A percentile compares a stretch with the other conserved stretches of the same genome.
These are phyloP conservation scores for Apophysomyces sp. DNA, from an alignment of 371 early-diverging fungal genomes.

Conservation along the genomic window DNA sequence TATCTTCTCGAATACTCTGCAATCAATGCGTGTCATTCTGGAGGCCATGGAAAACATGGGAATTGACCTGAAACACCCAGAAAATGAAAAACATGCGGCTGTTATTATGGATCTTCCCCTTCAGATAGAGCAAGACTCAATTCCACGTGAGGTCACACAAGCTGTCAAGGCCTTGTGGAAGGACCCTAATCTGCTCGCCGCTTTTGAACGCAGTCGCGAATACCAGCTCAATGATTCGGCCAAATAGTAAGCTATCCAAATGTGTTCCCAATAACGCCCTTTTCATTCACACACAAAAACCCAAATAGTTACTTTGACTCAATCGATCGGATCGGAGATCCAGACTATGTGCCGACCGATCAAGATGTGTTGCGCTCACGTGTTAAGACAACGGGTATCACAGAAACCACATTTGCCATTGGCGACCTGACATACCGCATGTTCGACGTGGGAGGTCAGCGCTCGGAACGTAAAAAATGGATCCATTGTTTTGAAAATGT, in stretches of 20 bases:
- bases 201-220: constrained; percentile 78
- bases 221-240: constrained; percentile 91
- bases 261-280: no score
- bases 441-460: constrained; percentile 94
- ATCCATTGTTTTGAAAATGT: constrained; percentile 93
- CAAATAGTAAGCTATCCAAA: constrained; percentile 67
- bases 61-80: constrained; percentile 60
- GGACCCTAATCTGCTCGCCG: constrained; percentile 76
- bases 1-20: constrained; percentile 91
- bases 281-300: not conserved
- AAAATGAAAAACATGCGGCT: constrained; percentile 60
- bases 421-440: constrained; percentile 84
- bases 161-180: constrained; percentile 81
- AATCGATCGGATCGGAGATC: constrained; percentile 81
- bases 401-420: constrained; percentile 82
- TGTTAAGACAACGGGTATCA: constrained; percentile 85
- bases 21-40: constrained; percentile 92
- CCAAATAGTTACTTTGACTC: constrained; percentile 81
- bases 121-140: constrained; percentile 79
- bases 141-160: constrained; percentile 77
- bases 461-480: constrained; percentile 91
- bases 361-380: constrained; percentile 85
- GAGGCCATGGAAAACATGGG: constrained; percentile 92
- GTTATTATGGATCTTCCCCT: constrained; percentile 73
- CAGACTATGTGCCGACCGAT: constrained; percentile 78